Percentiles rank a stretch among this genome's conserved stretches.
These are phyloP conservation scores for Boehmeria nivea DNA, from an alignment of 306 rosid species.

Conservation along the genomic window DNA sequence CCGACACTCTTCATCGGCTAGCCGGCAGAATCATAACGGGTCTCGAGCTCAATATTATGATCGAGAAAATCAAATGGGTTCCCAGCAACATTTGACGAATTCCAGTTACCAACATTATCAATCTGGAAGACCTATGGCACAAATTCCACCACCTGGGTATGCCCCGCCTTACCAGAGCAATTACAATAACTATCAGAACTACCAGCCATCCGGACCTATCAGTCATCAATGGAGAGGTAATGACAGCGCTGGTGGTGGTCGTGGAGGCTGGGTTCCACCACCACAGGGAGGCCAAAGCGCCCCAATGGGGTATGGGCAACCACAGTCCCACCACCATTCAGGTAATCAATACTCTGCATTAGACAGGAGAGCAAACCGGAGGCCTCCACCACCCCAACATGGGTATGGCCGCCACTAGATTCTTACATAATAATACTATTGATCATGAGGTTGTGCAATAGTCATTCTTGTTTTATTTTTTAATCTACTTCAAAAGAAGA, in stretches of 20 bases:
- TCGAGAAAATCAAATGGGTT: too few relatives aligned
- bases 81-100: too few relatives aligned
- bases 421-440: too few relatives aligned
- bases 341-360: slow-evolving; percentile 50
- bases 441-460: too few relatives aligned
- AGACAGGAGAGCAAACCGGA: slow-evolving; percentile 45
- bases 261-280: slow-evolving; percentile 28
- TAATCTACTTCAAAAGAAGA: background rate
- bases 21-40: slow-evolving; percentile 25
- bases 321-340: slow-evolving; percentile 27
- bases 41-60: slow-evolving; percentile 39
- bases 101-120: slow-evolving; percentile 33
- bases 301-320: slow-evolving; percentile 35
- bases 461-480: background rate
- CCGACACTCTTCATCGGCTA: background rate
- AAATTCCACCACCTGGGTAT: slow-evolving; percentile 23
- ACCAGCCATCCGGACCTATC: slow-evolving; percentile 30
- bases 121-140: slow-evolving; percentile 32
- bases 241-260: too few relatives aligned
- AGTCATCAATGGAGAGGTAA: slow-evolving; percentile 16
- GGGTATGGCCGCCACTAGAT: too few relatives aligned
- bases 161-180: slow-evolving; percentile 28
- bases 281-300: slow-evolving; percentile 21
- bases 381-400: slow-evolving; percentile 40
- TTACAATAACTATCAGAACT: slow-evolving; percentile 32